phyloP scores from a whole-genome alignment of 73 alveolate genomes.

The Breviolum minutum region DNA sequence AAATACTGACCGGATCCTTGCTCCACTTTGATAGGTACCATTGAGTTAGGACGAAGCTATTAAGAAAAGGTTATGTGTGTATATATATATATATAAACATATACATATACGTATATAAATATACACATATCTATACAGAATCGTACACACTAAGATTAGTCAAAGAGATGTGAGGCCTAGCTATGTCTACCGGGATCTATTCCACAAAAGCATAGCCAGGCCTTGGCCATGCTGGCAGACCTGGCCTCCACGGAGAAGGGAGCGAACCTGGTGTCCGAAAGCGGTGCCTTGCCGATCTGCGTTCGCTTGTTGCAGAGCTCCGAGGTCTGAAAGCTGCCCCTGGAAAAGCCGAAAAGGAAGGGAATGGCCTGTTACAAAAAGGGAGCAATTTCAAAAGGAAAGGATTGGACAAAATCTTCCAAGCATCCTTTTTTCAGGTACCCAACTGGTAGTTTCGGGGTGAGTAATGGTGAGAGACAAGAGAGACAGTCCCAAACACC shows the following conservation, averaged over 20 bases:
- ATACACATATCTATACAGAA: too few species aligned
- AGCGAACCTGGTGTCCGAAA: conserved; percentile 29
- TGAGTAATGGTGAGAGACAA: not conserved
- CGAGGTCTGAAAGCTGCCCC: not conserved
- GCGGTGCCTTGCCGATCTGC: conserved; percentile 52
- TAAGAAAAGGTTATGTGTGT: too few species aligned
- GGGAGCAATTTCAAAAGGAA: not conserved
- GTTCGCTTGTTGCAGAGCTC: conserved; percentile 37
- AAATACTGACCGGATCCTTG: too few species aligned
- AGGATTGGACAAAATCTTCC: not conserved
- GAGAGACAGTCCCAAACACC: not conserved
- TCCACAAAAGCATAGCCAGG: not conserved
- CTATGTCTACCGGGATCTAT: not conserved
- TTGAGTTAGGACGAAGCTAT: too few species aligned
- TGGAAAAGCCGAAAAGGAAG: too few species aligned
- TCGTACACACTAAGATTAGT: too few species aligned
- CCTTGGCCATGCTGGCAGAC: conserved; percentile 21
- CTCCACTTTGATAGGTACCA: too few species aligned
- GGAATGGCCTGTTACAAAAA: not conserved
- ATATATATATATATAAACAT: too few species aligned
- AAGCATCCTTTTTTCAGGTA: not conserved
- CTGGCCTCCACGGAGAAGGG: not conserved
- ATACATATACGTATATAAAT: too few species aligned
- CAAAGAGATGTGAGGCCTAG: too few species aligned
- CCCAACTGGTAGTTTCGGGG: not conserved